phyloP scores from a whole-genome alignment of 2,329 filamentous ascomycete species.

The Teratosphaeria zuluensis region DNA sequence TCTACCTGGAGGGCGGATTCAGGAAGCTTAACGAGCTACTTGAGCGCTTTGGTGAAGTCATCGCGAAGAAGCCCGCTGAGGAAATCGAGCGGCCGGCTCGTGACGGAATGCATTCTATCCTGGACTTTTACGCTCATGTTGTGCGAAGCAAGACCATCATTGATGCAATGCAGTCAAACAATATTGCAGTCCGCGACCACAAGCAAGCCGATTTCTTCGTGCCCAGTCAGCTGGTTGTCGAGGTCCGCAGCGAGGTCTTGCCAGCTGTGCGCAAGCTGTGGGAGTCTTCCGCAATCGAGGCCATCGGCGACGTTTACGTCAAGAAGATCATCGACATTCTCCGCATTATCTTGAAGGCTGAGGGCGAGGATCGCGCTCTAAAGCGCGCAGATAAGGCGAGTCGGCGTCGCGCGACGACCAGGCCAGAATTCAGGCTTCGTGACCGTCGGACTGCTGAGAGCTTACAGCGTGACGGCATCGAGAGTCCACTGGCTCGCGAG shows the following conservation, averaged over 20 bases:
- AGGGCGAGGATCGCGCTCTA: slow-evolving; percentile 59
- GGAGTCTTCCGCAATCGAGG: slow-evolving; percentile 76
- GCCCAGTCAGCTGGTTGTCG: slow-evolving; percentile 70
- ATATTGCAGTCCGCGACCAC: slow-evolving; percentile 36
- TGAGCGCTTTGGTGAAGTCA: slow-evolving; percentile 16
- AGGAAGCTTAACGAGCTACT: slow-evolving; percentile 53
- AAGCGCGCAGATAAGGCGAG: slow-evolving; percentile 53
- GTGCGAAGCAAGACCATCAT: slow-evolving; percentile 67
- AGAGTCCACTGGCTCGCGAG: slow-evolving; percentile 60
- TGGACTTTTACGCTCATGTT: slow-evolving; percentile 70
- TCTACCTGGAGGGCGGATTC: slow-evolving; percentile 73
- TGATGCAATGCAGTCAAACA: slow-evolving; percentile 62
- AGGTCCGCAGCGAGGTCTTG: slow-evolving; percentile 70
- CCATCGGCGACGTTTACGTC: slow-evolving; percentile 64
- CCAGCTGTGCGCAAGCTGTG: slow-evolving; percentile 70
- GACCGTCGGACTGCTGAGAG: slow-evolving; percentile 18
- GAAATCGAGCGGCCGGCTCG: slow-evolving; percentile 8
- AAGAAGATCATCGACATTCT: slow-evolving; percentile 76
- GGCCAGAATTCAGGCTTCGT: slow-evolving; percentile 43
- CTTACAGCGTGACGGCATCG: slow-evolving; percentile 30
- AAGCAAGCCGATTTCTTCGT: slow-evolving; percentile 50
- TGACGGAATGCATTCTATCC: slow-evolving; percentile 61
- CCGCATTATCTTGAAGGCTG: slow-evolving; percentile 65
- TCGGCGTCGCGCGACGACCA: slow-evolving; percentile 32
- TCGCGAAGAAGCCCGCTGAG: slow-evolving; percentile 33